Conservation (phyloP, 495 filamentous ascomycete genomes). For the Mytilinidion resinicola region DNA sequence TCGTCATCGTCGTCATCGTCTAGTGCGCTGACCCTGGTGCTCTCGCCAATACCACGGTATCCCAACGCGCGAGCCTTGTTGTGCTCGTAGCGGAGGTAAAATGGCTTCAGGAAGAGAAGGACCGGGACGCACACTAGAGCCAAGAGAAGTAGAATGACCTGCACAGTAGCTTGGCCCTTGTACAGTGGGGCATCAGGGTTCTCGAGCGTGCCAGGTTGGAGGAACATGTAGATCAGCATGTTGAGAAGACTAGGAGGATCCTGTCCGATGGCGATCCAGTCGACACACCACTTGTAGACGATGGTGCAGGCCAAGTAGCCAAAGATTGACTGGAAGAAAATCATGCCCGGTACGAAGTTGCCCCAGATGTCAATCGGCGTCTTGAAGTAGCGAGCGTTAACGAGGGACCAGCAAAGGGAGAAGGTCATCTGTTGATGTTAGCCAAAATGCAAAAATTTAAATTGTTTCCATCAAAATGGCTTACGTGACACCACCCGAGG, state of each 20-base stretch:
- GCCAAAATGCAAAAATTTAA: too few species aligned
- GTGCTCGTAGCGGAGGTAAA: constrained; percentile 87
- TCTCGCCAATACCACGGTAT: constrained; percentile 88
- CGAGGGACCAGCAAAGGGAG: constrained; percentile 83
- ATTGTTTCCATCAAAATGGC: constrained; percentile 29
- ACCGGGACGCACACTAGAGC: constrained; percentile 83
- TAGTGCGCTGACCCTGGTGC: constrained; percentile 73
- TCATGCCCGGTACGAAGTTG: constrained; percentile 95
- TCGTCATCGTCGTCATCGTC: constrained; percentile 49
- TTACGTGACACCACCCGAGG: constrained; percentile 83
- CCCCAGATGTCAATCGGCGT: constrained; percentile 90
- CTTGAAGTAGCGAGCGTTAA: constrained; percentile 94
- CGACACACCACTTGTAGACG: constrained; percentile 91
- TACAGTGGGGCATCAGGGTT: constrained; percentile 57
- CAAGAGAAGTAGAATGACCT: constrained; percentile 72
- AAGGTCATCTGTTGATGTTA: constrained; percentile 70
- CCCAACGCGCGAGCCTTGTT: constrained; percentile 80
- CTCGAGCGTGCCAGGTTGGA: constrained; percentile 72
- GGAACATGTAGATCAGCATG: constrained; percentile 99
- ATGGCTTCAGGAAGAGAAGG: constrained; percentile 88
- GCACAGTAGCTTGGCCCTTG: constrained; percentile 63
- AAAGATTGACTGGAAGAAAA: constrained; percentile 99
- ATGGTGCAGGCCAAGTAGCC: constrained; percentile 92
- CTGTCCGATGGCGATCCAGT: constrained; percentile 65
- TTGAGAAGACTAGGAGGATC: constrained; percentile 84